Conservation (phyloP, 2,329 filamentous ascomycete genomes). For the Samsoniella hepiali region DNA sequence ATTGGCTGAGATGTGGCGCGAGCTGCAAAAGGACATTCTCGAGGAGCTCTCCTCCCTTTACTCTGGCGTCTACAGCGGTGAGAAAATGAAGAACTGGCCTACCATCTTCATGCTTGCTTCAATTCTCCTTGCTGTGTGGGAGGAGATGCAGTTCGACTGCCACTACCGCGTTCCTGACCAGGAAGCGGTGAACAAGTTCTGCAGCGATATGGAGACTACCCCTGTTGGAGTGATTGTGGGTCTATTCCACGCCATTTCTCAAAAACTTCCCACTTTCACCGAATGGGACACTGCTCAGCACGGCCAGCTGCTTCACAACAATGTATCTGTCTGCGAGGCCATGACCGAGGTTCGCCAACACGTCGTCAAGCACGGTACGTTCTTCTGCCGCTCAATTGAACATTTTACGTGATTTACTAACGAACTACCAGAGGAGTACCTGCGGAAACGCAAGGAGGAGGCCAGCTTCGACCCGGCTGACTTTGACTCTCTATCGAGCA, state of each 20-base stretch:
- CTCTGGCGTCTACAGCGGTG: conserved; percentile 96
- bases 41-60: conserved; percentile 91
- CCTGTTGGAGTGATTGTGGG: conserved; percentile 95
- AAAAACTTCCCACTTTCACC: conserved; percentile 86
- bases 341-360: conserved; percentile 94
- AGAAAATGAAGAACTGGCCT: conserved; percentile 98
- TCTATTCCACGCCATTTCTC: conserved; percentile 95
- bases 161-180: conserved; percentile 90
- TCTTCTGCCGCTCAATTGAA: not conserved
- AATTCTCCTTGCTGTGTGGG: conserved; percentile 91
- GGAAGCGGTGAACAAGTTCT: conserved; percentile 86
- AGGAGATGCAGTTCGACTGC: conserved; percentile 98
- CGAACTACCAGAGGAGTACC: conserved; percentile 67
- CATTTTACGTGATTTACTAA: not conserved
- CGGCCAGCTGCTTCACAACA: conserved; percentile 85
- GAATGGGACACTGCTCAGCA: conserved; percentile 95
- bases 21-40: conserved; percentile 91
- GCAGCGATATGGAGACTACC: conserved; percentile 91
- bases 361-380: conserved; percentile 89
- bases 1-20: conserved; percentile 96
- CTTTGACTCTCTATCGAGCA: conserved; percentile 94
- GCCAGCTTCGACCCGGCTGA: conserved; percentile 86
- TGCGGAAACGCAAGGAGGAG: conserved; percentile 68
- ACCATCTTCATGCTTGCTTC: conserved; percentile 97
- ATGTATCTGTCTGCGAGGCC: conserved; percentile 86